These are phyloP conservation scores for Nicotiana attenuata DNA, from an alignment of 257 asterid genomes.

Conservation along the genomic window DNA sequence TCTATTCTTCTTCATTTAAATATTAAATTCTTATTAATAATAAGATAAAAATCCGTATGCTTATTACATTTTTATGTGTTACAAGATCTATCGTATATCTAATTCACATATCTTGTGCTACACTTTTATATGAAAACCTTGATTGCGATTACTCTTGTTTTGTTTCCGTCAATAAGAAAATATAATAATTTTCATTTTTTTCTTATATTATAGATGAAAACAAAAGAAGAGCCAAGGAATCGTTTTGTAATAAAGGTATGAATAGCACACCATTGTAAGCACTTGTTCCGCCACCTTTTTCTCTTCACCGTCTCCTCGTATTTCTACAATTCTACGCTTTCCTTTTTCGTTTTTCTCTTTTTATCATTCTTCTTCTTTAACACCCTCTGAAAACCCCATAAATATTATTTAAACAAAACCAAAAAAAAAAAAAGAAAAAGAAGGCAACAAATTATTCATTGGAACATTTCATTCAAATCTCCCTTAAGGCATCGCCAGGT, in stretches of 20 bases:
- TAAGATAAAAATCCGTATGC: too few species aligned
- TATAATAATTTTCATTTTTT: too few species aligned
- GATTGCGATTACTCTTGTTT: too few species aligned
- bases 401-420: too few species aligned
- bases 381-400: neutral
- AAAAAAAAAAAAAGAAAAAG: neutral
- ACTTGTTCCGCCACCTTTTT: constrained; percentile 32
- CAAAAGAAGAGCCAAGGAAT: neutral
- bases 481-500: neutral
- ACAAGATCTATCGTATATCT: too few species aligned
- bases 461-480: neutral
- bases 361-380: constrained; percentile 7
- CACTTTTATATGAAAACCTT: too few species aligned
- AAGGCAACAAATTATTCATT: neutral
- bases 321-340: neutral
- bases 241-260: constrained; percentile 1
- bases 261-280: constrained; percentile 6
- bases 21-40: too few species aligned
- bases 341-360: neutral
- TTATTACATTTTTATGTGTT: too few species aligned
- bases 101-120: too few species aligned
- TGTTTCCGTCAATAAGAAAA: too few species aligned
- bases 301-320: constrained; percentile 32
- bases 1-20: too few species aligned
- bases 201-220: too few species aligned